Evolutionary conservation across 75 land plant species (phyloP).

Genomic region (Gnetum montanum): DNA sequence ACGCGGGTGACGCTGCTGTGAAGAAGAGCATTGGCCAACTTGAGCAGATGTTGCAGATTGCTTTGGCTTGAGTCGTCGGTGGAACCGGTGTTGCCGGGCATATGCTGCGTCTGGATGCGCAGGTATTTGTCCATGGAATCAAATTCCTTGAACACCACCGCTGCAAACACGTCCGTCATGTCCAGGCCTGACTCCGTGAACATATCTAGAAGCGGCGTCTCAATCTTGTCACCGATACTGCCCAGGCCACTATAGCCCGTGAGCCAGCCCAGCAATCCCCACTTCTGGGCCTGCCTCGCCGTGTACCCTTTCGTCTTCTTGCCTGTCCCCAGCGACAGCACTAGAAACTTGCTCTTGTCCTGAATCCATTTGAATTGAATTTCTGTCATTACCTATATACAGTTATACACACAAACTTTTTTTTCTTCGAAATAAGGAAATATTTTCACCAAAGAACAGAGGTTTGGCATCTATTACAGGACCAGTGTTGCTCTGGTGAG

Average conservation of each 20-base stretch:
- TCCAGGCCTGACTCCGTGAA: constrained; percentile 40
- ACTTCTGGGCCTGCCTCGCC: constrained; percentile 16
- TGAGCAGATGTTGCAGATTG: constrained; percentile 8
- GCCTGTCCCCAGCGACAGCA: constrained; percentile 35
- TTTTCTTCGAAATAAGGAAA: too few relatives aligned
- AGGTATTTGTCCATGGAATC: constrained; percentile 26
- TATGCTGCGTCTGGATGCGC: constrained; percentile 33
- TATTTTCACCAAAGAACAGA: too few relatives aligned
- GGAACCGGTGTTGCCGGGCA: background rate
- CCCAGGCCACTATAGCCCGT: constrained; percentile 10
- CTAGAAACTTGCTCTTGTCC: constrained; percentile 22
- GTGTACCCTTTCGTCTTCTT: constrained; percentile 2
- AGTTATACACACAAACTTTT: too few relatives aligned
- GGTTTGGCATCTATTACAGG: too few relatives aligned
- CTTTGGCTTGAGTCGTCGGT: background rate
- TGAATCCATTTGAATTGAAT: background rate
- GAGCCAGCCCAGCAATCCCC: constrained; percentile 66
- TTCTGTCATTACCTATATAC: background rate
- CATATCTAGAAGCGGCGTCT: constrained; percentile 42
- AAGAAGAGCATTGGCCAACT: constrained; percentile 1
- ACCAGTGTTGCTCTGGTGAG: too few relatives aligned
- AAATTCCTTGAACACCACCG: constrained; percentile 35
- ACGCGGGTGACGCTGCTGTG: constrained; percentile 4
- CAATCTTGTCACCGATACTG: too few relatives aligned
- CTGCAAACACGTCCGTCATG: constrained; percentile 43